A percentile compares a stretch with the other conserved stretches of the same genome.
Evolutionary conservation across 2,329 filamentous ascomycete genomes (phyloP).

Genomic region (Sarocladiaceae sp.): DNA sequence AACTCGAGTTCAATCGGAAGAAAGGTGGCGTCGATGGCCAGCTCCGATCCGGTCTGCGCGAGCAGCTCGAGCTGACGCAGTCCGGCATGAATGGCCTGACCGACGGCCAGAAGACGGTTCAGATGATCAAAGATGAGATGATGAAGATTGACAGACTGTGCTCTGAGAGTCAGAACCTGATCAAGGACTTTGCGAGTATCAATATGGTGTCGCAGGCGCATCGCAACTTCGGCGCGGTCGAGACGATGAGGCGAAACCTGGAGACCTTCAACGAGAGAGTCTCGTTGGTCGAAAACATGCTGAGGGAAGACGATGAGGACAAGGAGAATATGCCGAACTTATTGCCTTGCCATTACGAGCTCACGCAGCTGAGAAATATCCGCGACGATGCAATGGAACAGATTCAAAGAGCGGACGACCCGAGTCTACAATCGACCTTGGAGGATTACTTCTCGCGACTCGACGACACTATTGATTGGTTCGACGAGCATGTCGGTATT

Average conservation of each 20-base stretch:
- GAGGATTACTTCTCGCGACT: constrained; percentile 85
- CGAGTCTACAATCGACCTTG: constrained; percentile 73
- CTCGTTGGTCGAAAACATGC: constrained; percentile 68
- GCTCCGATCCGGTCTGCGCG: constrained; percentile 79
- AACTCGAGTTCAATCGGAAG: constrained; percentile 90
- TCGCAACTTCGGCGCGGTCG: constrained; percentile 89
- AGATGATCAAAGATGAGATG: constrained; percentile 95
- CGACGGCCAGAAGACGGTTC: constrained; percentile 87
- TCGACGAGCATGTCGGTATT: constrained; percentile 88
- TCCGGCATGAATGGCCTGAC: constrained; percentile 84
- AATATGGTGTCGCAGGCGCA: constrained; percentile 91
- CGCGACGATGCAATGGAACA: constrained; percentile 96
- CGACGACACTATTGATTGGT: constrained; percentile 87
- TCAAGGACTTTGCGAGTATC: constrained; percentile 91
- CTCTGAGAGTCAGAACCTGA: constrained; percentile 95
- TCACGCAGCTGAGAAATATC: constrained; percentile 89
- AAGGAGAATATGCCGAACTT: constrained; percentile 89
- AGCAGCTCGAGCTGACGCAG: constrained; percentile 93
- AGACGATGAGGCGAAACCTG: constrained; percentile 88
- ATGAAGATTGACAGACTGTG: constrained; percentile 97
- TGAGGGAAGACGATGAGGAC: constrained; percentile 80
- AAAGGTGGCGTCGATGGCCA: constrained; percentile 89
- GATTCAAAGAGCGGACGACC: constrained; percentile 73
- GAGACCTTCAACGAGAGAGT: constrained; percentile 82
- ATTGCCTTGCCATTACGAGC: constrained; percentile 82